Percentiles rank a stretch among this genome's conserved stretches.
Evolutionary conservation across 176 grass and related monocot genomes (phyloP).

Genomic region (Avena eriantha): DNA sequence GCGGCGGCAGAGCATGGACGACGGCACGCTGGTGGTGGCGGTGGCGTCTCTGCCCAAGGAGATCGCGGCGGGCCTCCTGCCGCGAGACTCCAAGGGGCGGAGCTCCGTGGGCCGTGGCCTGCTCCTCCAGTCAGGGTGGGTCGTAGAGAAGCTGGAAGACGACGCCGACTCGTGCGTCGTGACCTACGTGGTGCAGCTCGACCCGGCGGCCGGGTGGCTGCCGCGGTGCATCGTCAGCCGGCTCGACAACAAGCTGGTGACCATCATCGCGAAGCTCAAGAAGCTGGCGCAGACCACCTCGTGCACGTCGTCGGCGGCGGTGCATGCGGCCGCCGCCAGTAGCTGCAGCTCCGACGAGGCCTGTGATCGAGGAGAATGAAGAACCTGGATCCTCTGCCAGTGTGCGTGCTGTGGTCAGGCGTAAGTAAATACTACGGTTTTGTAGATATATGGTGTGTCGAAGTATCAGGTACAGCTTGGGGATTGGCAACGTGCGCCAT

Average conservation of each 20-base stretch:
- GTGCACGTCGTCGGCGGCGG: neutral
- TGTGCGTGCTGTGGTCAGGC: neutral
- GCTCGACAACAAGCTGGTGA: slow-evolving; percentile 90
- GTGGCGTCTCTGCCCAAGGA: slow-evolving; percentile 95
- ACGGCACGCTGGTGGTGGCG: slow-evolving; percentile 92
- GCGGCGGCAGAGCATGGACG: slow-evolving; percentile 94
- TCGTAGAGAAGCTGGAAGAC: slow-evolving; percentile 74
- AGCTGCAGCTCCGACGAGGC: slow-evolving; percentile 3
- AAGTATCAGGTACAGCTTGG: neutral
- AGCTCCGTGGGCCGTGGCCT: slow-evolving; percentile 55
- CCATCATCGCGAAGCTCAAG: slow-evolving; percentile 86
- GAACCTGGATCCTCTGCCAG: neutral
- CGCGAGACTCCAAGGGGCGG: slow-evolving; percentile 45
- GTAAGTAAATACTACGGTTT: slow-evolving; percentile 54
- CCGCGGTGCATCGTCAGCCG: slow-evolving; percentile 85
- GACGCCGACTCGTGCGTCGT: slow-evolving; percentile 75
- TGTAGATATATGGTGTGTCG: slow-evolving; percentile 25
- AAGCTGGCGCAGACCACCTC: slow-evolving; percentile 66
- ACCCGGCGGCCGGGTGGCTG: slow-evolving; percentile 83
- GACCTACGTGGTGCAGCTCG: slow-evolving; percentile 93
- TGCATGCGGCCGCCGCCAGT: neutral
- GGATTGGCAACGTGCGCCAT: neutral
- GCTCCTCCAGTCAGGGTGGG: slow-evolving; percentile 95
- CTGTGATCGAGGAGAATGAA: neutral
- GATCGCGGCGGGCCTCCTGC: slow-evolving; percentile 88